These are phyloP conservation scores for Blastobotrys indianensis DNA, from an alignment of 1,139 yeast species.

Conservation along the genomic window DNA sequence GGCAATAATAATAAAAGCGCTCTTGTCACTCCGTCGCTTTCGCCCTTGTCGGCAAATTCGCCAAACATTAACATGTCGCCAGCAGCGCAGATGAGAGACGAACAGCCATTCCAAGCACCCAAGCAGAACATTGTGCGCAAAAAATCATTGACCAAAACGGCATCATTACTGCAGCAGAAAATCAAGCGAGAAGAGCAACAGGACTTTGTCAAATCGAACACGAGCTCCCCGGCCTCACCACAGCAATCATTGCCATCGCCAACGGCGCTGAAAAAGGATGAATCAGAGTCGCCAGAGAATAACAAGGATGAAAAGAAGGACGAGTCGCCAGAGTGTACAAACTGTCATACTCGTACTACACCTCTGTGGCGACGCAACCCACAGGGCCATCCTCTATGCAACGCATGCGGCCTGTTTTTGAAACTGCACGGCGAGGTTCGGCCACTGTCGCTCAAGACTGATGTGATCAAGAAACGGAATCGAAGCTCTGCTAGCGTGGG, in stretches of 20 bases:
- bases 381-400: constrained; percentile 84
- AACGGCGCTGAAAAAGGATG: not conserved
- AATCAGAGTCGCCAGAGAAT: not conserved
- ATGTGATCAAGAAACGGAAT: constrained; percentile 75
- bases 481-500: constrained; percentile 15
- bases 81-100: constrained; percentile 11
- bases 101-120: constrained; percentile 17
- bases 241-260: not conserved
- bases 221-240: not conserved
- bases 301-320: constrained; percentile 7
- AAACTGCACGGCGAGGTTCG: constrained; percentile 89
- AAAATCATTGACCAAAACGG: constrained; percentile 23
- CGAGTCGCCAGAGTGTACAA: constrained; percentile 49
- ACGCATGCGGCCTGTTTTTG: constrained; percentile 85
- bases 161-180: constrained; percentile 18
- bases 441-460: constrained; percentile 81
- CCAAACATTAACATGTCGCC: constrained; percentile 10
- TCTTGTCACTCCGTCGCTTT: constrained; percentile 23
- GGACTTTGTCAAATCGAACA: constrained; percentile 2
- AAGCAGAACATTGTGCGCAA: constrained; percentile 26
- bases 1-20: constrained; percentile 13
- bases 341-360: constrained; percentile 84
- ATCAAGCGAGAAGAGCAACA: not conserved
- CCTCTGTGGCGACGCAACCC: constrained; percentile 92
- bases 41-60: constrained; percentile 17